Conservation (phyloP, 129 eudicot genomes). For the Lactuca sativa region DNA sequence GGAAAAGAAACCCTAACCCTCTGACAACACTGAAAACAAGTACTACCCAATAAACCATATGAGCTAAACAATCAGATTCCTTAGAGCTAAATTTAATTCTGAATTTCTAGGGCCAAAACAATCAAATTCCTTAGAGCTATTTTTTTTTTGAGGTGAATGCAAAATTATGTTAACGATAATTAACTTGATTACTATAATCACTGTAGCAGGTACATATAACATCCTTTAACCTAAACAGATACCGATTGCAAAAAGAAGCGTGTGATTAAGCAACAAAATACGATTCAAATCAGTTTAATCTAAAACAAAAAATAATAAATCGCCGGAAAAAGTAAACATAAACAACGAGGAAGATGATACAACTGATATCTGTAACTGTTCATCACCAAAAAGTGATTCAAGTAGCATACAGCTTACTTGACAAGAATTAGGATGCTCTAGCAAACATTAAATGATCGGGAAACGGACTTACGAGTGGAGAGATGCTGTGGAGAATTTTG, state of each 20-base stretch:
- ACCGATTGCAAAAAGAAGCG: neutral
- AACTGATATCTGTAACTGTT: neutral
- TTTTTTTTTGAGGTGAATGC: neutral
- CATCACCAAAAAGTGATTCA: neutral
- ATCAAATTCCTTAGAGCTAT: neutral
- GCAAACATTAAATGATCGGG: neutral
- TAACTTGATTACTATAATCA: neutral
- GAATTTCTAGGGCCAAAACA: neutral
- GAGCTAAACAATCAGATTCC: neutral
- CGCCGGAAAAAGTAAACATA: neutral
- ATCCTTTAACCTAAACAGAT: neutral
- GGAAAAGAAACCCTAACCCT: conserved; percentile 23
- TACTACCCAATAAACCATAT: neutral
- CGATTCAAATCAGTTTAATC: conserved; percentile 5
- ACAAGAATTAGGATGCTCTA: neutral
- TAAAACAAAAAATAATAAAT: neutral
- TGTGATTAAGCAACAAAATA: conserved; percentile 2
- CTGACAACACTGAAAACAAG: conserved; percentile 5
- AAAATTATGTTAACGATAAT: neutral
- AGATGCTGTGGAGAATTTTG: neutral
- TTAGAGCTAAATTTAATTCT: neutral
- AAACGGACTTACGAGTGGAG: conserved; percentile 19
- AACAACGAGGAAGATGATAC: conserved; percentile 3
- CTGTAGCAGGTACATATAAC: neutral
- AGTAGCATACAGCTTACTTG: conserved; percentile 2